Conservation (phyloP, 805 yeast species). For the Sugiyamaella americana region DNA sequence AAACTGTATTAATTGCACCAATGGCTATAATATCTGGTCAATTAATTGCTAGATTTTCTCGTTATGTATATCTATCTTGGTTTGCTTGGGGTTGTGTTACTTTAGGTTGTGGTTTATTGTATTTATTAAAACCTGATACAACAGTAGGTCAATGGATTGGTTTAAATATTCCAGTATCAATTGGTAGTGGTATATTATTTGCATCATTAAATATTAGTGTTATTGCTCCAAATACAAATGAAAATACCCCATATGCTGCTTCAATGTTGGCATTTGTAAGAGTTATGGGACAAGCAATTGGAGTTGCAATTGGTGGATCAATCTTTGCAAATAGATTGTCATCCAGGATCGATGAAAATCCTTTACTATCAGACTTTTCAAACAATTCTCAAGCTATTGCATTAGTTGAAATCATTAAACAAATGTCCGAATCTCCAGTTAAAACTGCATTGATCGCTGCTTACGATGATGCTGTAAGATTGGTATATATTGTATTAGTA, state of each 20-base stretch:
- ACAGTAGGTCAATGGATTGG: slow-evolving; percentile 37
- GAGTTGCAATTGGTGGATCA: slow-evolving; percentile 32
- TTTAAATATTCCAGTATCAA: slow-evolving; percentile 40
- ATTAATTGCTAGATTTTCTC: slow-evolving; percentile 34
- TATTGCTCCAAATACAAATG: slow-evolving; percentile 27
- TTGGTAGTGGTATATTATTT: slow-evolving; percentile 42
- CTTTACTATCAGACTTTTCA: slow-evolving; percentile 5
- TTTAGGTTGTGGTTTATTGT: slow-evolving; percentile 41
- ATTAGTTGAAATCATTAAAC: slow-evolving; percentile 17
- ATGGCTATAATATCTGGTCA: slow-evolving; percentile 37
- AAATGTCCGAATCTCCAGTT: slow-evolving; percentile 15
- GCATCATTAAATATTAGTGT: slow-evolving; percentile 34
- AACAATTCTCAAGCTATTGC: slow-evolving; percentile 20
- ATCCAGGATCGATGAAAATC: slow-evolving; percentile 1
- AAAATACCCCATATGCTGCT: slow-evolving; percentile 27
- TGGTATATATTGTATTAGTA: slow-evolving; percentile 18
- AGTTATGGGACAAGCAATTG: slow-evolving; percentile 28
- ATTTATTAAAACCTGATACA: slow-evolving; percentile 33
- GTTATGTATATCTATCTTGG: slow-evolving; percentile 38
- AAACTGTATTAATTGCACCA: slow-evolving; percentile 37
- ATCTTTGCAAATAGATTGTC: slow-evolving; percentile 22
- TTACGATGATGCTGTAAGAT: slow-evolving; percentile 18
- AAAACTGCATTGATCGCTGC: slow-evolving; percentile 15
- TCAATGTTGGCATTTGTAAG: slow-evolving; percentile 29
- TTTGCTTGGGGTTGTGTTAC: slow-evolving; percentile 35